Conservation (phyloP, 2,329 filamentous ascomycete species). For the Talaromyces amestolkiae region DNA sequence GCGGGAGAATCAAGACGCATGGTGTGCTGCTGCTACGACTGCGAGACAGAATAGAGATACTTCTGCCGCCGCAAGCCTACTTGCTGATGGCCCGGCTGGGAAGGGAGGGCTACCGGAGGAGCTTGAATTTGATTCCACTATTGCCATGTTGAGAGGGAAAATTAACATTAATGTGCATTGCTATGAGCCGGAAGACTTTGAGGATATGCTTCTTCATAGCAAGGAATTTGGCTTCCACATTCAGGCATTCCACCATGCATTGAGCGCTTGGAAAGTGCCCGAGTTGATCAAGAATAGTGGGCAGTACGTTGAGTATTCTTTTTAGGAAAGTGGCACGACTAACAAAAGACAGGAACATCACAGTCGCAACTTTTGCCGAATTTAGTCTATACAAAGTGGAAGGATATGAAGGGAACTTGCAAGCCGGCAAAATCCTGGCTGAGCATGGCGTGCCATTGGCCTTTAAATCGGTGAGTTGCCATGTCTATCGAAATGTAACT, state of each 20-base stretch:
- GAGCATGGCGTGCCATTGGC: conserved; percentile 66
- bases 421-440: conserved; percentile 64
- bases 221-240: conserved; percentile 69
- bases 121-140: conserved; percentile 62
- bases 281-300: conserved; percentile 47
- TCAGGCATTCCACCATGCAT: conserved; percentile 68
- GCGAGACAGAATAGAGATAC: conserved; percentile 17
- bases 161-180: conserved; percentile 70
- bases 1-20: conserved; percentile 63
- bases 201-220: conserved; percentile 67
- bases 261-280: conserved; percentile 64
- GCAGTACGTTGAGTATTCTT: conserved; percentile 12
- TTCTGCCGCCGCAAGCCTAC: conserved; percentile 14
- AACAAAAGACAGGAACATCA: conserved; percentile 47
- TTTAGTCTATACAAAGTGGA: conserved; percentile 73
- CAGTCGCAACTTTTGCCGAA: conserved; percentile 64
- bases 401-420: conserved; percentile 62
- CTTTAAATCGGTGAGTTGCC: conserved; percentile 55
- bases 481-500: not conserved
- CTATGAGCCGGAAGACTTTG: conserved; percentile 67
- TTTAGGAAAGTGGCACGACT: conserved; percentile 35
- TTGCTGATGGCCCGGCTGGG: conserved; percentile 37
- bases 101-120: conserved; percentile 60
- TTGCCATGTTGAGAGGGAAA: conserved; percentile 63
- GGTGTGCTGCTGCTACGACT: conserved; percentile 59